Evolutionary conservation across 1,139 yeast species (phyloP), one percentile per base, ranked within the genome.

Genomic region (Candida frijolesensis): DNA sequence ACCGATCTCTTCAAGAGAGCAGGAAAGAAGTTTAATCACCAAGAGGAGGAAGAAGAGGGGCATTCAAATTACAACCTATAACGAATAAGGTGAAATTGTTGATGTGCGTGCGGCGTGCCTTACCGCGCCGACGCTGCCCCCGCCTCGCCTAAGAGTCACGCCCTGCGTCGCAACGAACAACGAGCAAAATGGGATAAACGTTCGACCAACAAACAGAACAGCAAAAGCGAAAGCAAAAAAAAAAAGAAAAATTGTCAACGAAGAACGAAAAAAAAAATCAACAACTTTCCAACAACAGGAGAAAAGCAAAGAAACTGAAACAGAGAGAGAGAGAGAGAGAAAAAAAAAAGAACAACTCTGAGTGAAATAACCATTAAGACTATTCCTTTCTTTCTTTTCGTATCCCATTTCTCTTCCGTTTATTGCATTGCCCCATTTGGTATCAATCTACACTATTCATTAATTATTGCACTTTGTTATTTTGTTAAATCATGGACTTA

Each of bases 401-500:
- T 14, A 32, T 32, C 35, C 7, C 35, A 32, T 14, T 11, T 14
- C 35, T 32, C 2, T 32, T 14, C 14, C 15, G 15, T 34, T 34
- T 34, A 14, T 30, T 30, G 34, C 34, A 30, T 30, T 30, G 29
- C 8, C 29, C 8, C 8, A 4, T 25, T 25, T 25, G 29, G 4
- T 25, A 25, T 25, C 29, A 25, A 25, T 25, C 29, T 9, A 25
- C 10, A 8, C 29, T 30, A 25, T 40, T 27, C 15, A 40, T 27
- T 27, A n/a, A 7, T 10, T 18, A 7, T 11, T 35, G 8, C 18
- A 15, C 14, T 8, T 18, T 15, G 18, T 16, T 35, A 15, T 15
- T 18, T 35, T 9, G 25, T 16, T 35, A 34, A 34, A 14, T 19
- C 30, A 84, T 84, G 88, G 88, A 83, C 57, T 74, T 82, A 66